phyloP scores from a whole-genome alignment of 495 filamentous ascomycete genomes.

The Aspergillus ellipticus region DNA sequence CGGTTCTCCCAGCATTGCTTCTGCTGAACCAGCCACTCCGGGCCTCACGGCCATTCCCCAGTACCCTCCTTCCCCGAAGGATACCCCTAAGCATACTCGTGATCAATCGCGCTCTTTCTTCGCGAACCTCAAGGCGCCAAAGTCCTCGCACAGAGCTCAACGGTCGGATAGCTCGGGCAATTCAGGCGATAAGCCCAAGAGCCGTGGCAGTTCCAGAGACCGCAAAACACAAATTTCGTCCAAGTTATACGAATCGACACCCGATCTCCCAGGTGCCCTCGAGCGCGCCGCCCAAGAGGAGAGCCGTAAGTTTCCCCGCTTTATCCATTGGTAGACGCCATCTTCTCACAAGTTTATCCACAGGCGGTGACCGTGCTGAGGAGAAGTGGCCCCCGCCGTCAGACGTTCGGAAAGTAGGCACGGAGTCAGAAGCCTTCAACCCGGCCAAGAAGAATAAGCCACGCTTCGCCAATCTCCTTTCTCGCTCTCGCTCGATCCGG shows the following conservation, averaged over 20 bases:
- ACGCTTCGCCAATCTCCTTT: conserved; percentile 55
- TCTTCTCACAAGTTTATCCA: conserved; percentile 9
- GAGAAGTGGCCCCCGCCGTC: conserved; percentile 25
- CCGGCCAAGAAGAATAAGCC: conserved; percentile 45
- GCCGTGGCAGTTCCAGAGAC: conserved; percentile 42
- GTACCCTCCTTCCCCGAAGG: conserved; percentile 49
- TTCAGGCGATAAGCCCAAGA: conserved; percentile 40
- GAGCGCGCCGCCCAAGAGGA: conserved; percentile 29
- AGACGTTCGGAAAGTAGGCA: conserved; percentile 26
- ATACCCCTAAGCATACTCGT: conserved; percentile 46
- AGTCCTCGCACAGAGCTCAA: conserved; percentile 45
- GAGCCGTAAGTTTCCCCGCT: conserved; percentile 23
- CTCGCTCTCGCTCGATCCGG: conserved; percentile 66
- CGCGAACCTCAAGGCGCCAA: conserved; percentile 52
- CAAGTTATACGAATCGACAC: conserved; percentile 39
- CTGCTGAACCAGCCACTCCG: conserved; percentile 37
- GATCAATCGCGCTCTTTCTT: conserved; percentile 57
- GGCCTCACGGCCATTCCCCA: conserved; percentile 52
- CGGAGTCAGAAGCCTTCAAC: conserved; percentile 26
- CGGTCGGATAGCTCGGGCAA: conserved; percentile 40
- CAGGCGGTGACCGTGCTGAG: conserved; percentile 16
- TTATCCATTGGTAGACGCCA: neutral
- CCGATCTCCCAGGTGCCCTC: conserved; percentile 36
- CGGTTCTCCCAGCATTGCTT: conserved; percentile 23
- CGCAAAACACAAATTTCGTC: conserved; percentile 30